These are phyloP conservation scores for Fusarium nematophilum DNA, from an alignment of 2,329 filamentous ascomycete species.

Conservation along the genomic window DNA sequence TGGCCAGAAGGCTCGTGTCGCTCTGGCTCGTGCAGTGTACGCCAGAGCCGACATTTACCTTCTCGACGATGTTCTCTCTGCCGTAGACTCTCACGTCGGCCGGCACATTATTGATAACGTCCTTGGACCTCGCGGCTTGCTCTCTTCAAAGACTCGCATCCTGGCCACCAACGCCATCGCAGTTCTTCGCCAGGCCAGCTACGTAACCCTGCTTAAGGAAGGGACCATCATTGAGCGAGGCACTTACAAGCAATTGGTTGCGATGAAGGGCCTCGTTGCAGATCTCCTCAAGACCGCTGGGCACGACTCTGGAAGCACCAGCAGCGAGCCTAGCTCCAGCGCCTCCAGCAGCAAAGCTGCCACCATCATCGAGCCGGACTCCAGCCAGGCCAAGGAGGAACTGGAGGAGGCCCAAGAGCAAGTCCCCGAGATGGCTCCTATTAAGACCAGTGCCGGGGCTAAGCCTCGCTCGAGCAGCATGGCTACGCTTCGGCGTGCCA, in stretches of 20 bases:
- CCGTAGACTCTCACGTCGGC: constrained; percentile 98
- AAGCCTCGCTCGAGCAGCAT: constrained; percentile 76
- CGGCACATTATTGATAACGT: constrained; percentile 95
- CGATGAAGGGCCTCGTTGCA: constrained; percentile 91
- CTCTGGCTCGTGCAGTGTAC: constrained; percentile 93
- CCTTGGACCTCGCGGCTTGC: constrained; percentile 83
- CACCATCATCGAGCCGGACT: constrained; percentile 65
- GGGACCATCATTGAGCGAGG: constrained; percentile 87
- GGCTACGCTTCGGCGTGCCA: constrained; percentile 87
- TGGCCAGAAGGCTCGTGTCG: constrained; percentile 94
- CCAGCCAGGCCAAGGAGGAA: constrained; percentile 69
- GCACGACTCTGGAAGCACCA: constrained; percentile 61
- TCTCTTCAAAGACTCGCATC: constrained; percentile 88
- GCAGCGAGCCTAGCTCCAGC: constrained; percentile 58
- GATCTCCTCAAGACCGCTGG: constrained; percentile 84
- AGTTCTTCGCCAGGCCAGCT: constrained; percentile 89
- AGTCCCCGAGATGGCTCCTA: constrained; percentile 79
- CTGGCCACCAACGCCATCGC: constrained; percentile 96
- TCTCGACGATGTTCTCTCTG: constrained; percentile 92
- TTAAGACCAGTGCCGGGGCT: constrained; percentile 66
- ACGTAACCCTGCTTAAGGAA: constrained; percentile 85
- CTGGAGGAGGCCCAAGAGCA: constrained; percentile 84
- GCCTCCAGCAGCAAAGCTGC: constrained; percentile 64
- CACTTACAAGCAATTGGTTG: constrained; percentile 89
- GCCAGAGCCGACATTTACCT: constrained; percentile 96